Percentiles rank a stretch among this genome's conserved stretches.
Evolutionary conservation across 495 filamentous ascomycete species (phyloP).

Genomic region (Podospora anserina): DNA sequence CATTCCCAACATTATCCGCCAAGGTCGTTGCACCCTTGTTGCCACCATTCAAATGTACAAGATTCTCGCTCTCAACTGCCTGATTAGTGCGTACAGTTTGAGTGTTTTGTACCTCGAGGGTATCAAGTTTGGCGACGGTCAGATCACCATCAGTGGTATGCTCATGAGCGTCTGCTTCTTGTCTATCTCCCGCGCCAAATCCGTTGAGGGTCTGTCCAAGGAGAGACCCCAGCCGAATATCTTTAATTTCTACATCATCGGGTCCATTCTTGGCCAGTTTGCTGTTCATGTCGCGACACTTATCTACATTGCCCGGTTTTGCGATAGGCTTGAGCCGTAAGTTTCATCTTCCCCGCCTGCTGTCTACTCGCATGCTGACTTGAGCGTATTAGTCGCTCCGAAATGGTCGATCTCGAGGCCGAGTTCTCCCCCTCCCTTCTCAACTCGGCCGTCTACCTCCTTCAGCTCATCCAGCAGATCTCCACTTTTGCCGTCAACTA

Average conservation of each 20-base stretch:
- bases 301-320: conserved; percentile 90
- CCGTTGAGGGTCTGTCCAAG: conserved; percentile 92
- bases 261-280: conserved; percentile 95
- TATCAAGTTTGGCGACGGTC: conserved; percentile 98
- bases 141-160: conserved; percentile 98
- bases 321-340: conserved; percentile 77
- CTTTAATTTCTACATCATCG: conserved; percentile 98
- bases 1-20: conserved; percentile 96
- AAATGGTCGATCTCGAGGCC: conserved; percentile 83
- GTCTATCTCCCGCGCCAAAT: conserved; percentile 90
- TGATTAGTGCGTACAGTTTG: conserved; percentile 97
- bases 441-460: conserved; percentile 95
- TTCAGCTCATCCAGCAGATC: conserved; percentile 98
- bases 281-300: conserved; percentile 92
- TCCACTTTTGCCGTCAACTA: conserved; percentile 99
- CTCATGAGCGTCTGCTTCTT: conserved; percentile 99
- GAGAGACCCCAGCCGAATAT: conserved; percentile 98
- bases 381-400: conserved; percentile 56
- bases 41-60: conserved; percentile 99
- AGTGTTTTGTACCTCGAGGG: conserved; percentile 95
- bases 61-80: conserved; percentile 94
- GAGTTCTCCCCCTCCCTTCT: conserved; percentile 93
- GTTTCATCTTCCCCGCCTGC: conserved; percentile 30
- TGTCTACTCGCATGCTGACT: not conserved
- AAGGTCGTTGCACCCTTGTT: conserved; percentile 94